Evolutionary conservation across 805 yeast genomes (phyloP), one percentile per base, ranked within the genome.

Genomic region (Saccharomycopsis guyanensis): DNA sequence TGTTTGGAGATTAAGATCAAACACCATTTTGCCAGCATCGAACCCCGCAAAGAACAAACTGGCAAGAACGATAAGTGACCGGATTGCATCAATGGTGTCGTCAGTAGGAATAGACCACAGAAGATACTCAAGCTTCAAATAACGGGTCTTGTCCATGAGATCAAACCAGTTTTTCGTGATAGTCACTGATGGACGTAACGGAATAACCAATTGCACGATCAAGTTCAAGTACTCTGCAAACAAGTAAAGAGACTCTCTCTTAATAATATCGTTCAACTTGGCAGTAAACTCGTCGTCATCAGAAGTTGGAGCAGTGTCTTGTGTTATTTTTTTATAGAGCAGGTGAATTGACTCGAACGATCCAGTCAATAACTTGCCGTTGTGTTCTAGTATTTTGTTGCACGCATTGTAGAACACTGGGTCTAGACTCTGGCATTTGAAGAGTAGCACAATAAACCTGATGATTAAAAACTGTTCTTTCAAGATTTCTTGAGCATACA

Each of bases 1-100:
- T 43, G 60, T 74, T 0, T 73, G 62, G 1, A 66, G 49, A 1
- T 62, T 55, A 32, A 66, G 61, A 24, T 66, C 62, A 18, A 73
- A 58, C 1, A 71, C 58, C 15, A 71, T 74, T 42, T 64, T 66
- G 29, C 73, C 67, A 32, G 71, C 69, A 37, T 78, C 75, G 48
- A 82, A 62, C 43, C 85, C 86, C 20, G 84, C 57, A 33, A 81
- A 60, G 23, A 76, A 56, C 7, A 83, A 54, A 2, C 81, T 69
- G 1, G 73, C 64, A 2, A 77, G 57, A 1, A 82, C 72, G 2
- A 67, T 53, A 15, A 81, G 62, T 1, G 75, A 66, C 51, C 72
- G 71, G 3, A 80, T 60, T 5, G 40, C 24, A 29, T 54, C 43
- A 64, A 3, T 56, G 42, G 19, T 45, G 56, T 8, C 57, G 39